These are phyloP conservation scores for Geotrichum bryndzae DNA, from an alignment of 1,139 yeast species.

Conservation along the genomic window DNA sequence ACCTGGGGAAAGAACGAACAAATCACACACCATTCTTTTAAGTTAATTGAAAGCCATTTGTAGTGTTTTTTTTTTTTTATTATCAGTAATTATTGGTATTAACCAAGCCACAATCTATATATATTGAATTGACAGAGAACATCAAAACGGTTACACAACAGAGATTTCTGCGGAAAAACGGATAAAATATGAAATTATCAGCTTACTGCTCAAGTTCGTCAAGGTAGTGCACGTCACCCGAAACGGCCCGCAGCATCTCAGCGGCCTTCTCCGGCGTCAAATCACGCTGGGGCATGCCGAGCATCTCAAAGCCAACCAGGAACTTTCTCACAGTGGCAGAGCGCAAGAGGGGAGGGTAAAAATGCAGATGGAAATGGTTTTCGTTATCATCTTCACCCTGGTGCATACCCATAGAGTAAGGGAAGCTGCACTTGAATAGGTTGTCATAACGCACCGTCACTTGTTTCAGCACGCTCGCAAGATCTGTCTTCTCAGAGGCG, in stretches of 20 bases:
- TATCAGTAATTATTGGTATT: no score
- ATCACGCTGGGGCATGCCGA: conserved; percentile 76
- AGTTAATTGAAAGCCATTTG: no score
- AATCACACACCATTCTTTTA: no score
- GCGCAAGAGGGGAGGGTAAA: conserved; percentile 70
- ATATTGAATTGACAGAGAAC: no score
- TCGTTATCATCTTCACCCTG: conserved; percentile 42
- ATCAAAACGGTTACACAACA: no score
- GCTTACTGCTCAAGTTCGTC: background rate
- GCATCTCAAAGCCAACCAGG: conserved; percentile 71
- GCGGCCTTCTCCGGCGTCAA: conserved; percentile 75
- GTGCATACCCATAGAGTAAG: conserved; percentile 77
- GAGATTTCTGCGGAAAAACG: no score
- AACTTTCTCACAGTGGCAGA: conserved; percentile 72
- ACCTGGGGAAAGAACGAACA: no score
- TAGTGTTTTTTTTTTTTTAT: no score
- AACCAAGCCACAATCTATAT: no score
- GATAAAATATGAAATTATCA: background rate
- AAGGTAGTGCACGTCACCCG: conserved; percentile 11
- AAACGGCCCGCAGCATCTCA: conserved; percentile 10
- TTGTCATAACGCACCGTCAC: conserved; percentile 68
- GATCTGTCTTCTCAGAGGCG: conserved; percentile 46
- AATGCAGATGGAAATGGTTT: conserved; percentile 66
- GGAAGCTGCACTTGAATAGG: conserved; percentile 62
- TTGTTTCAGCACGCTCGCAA: conserved; percentile 50